phyloP scores from a whole-genome alignment of 768 basidiomycete species.

The Galerina sulciceps region DNA sequence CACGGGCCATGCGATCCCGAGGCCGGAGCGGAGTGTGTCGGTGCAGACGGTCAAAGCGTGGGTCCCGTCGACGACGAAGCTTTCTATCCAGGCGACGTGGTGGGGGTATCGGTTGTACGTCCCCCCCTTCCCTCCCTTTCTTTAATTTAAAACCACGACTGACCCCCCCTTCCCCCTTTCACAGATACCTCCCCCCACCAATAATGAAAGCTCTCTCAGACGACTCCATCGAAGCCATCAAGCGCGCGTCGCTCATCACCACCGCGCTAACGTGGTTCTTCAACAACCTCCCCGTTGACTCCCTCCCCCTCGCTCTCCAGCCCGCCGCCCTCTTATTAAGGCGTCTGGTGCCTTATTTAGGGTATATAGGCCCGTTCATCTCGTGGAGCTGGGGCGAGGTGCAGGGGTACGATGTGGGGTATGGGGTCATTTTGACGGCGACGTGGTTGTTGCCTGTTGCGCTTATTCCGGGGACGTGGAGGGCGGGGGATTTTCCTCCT shows the following conservation, averaged over 20 bases:
- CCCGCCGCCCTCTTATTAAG: conserved; percentile 64
- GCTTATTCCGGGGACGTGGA: conserved; percentile 77
- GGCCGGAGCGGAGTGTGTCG: conserved; percentile 12
- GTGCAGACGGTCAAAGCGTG: conserved; percentile 46
- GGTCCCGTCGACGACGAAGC: conserved; percentile 74
- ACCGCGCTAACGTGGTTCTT: conserved; percentile 80
- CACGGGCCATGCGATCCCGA: conserved; percentile 1
- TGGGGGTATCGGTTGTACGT: conserved; percentile 84
- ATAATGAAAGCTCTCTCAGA: conserved; percentile 68
- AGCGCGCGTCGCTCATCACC: conserved; percentile 74
- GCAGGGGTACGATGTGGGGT: conserved; percentile 73
- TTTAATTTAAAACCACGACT: neutral
- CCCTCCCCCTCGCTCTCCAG: conserved; percentile 62
- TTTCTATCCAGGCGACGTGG: conserved; percentile 82
- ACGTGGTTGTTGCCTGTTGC: conserved; percentile 83
- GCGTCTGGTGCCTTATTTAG: conserved; percentile 66
- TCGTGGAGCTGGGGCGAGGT: conserved; percentile 82
- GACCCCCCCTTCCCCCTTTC: neutral
- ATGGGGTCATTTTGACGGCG: conserved; percentile 77
- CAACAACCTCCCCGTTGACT: conserved; percentile 58
- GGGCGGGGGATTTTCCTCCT: conserved; percentile 29
- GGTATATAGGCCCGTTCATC: conserved; percentile 78
- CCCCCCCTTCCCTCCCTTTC: neutral
- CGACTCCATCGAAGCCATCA: conserved; percentile 67
- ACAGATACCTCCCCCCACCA: conserved; percentile 79